A percentile compares a stretch with the other conserved stretches of the same genome.
phyloP scores from a whole-genome alignment of 441 rosid genomes.

The Croton laevigatus region DNA sequence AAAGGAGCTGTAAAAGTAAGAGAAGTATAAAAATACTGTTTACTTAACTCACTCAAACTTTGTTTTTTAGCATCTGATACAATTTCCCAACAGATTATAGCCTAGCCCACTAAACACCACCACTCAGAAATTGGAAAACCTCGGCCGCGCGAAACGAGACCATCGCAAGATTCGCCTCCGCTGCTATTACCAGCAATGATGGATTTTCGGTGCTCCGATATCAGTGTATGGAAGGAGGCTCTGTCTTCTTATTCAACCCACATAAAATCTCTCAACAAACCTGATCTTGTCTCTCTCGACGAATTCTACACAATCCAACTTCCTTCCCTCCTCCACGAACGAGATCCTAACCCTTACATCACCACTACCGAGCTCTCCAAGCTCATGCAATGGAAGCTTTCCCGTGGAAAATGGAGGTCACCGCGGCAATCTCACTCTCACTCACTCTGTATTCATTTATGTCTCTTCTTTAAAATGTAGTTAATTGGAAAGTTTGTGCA shows the following conservation, averaged over 20 bases:
- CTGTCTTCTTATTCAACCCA: conserved; percentile 54
- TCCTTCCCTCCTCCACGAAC: conserved; percentile 53
- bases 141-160: conserved; percentile 1
- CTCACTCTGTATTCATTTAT: neutral
- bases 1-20: too few relatives aligned
- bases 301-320: conserved; percentile 62
- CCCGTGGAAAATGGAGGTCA: conserved; percentile 91
- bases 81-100: neutral
- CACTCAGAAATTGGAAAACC: neutral
- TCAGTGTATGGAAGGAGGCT: conserved; percentile 51
- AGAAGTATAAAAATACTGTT: too few relatives aligned
- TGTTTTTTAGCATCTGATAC: too few relatives aligned
- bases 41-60: too few relatives aligned
- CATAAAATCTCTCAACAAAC: conserved; percentile 57
- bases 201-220: conserved; percentile 49
- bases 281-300: conserved; percentile 64
- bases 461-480: neutral
- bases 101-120: neutral
- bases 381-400: conserved; percentile 87
- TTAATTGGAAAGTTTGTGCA: neutral
- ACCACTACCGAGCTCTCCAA: conserved; percentile 69
- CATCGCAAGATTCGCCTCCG: neutral
- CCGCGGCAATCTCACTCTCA: neutral
- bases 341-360: conserved; percentile 78
- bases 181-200: conserved; percentile 19